Evolutionary conservation across 2,329 filamentous ascomycete genomes (phyloP).

Genomic region (Scolecobasidium constrictum): DNA sequence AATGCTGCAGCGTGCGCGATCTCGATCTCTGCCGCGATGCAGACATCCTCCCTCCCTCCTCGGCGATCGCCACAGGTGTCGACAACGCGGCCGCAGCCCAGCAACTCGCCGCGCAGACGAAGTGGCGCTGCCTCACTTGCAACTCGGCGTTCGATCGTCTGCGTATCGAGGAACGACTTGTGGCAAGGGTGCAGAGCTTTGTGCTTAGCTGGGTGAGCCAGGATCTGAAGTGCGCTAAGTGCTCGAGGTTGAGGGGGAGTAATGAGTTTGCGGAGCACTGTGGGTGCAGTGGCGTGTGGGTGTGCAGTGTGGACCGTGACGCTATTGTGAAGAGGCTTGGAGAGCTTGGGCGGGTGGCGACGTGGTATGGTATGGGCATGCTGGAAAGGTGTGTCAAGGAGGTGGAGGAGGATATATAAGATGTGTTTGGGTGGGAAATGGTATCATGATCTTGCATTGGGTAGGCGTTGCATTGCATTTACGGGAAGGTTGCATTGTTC

Average conservation of each 20-base stretch:
- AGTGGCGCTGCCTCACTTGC: conserved; percentile 72
- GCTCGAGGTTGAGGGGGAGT: conserved; percentile 52
- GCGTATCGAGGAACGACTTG: conserved; percentile 70
- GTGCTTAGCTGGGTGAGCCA: conserved; percentile 77
- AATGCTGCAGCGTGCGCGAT: conserved; percentile 81
- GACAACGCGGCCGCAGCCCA: neutral
- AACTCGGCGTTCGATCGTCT: conserved; percentile 65
- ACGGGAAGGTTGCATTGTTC: no score
- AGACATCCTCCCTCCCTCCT: conserved; percentile 53
- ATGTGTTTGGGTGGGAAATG: neutral
- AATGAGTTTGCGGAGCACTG: conserved; percentile 98
- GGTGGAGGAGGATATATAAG: conserved; percentile 37
- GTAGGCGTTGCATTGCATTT: neutral
- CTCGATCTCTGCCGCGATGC: conserved; percentile 88
- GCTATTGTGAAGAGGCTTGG: conserved; percentile 54
- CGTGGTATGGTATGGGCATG: conserved; percentile 73
- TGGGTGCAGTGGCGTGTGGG: conserved; percentile 81
- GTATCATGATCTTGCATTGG: neutral
- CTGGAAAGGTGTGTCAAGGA: conserved; percentile 62
- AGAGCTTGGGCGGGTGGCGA: conserved; percentile 65
- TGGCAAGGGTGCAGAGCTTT: conserved; percentile 64
- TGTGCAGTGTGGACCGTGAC: conserved; percentile 50
- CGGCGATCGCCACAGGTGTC: conserved; percentile 13
- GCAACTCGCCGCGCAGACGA: conserved; percentile 25
- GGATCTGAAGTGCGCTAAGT: conserved; percentile 78